Evolutionary conservation across 1,284 basidiomycete species (phyloP).

Genomic region (Apiotrichum gamsii): DNA sequence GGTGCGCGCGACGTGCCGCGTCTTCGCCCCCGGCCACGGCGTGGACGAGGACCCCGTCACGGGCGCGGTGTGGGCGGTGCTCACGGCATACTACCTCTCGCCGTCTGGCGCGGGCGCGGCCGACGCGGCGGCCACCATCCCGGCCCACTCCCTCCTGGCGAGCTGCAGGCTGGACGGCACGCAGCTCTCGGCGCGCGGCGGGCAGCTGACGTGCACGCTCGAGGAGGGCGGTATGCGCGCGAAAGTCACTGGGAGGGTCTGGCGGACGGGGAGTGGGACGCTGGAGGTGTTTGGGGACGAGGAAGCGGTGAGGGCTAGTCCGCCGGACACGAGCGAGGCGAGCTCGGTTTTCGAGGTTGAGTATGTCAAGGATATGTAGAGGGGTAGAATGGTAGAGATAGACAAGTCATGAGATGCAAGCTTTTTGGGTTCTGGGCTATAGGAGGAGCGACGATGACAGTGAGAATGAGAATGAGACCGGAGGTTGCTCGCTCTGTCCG

Average conservation of each 20-base stretch:
- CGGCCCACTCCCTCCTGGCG: background rate
- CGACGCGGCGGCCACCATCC: background rate
- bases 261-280: background rate
- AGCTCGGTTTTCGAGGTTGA: no score
- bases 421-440: no score
- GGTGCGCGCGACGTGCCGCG: conserved; percentile 4
- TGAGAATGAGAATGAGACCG: no score
- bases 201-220: conserved; percentile 5
- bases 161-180: conserved; percentile 2
- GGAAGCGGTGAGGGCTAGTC: no score
- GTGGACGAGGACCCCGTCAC: conserved; percentile 36
- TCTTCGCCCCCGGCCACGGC: conserved; percentile 21
- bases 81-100: conserved; percentile 32
- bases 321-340: no score
- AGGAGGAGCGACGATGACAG: no score
- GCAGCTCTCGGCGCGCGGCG: conserved; percentile 11
- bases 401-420: no score
- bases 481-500: no score
- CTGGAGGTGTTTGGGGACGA: conserved; percentile 1
- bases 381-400: no score
- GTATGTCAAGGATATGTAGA: no score
- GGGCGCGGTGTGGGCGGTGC: conserved; percentile 30
- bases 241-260: background rate
- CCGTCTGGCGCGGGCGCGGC: background rate
- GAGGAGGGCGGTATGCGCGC: background rate